Evolutionary conservation across 2,329 filamentous ascomycete genomes (phyloP).

Genomic region (Septoria linicola): DNA sequence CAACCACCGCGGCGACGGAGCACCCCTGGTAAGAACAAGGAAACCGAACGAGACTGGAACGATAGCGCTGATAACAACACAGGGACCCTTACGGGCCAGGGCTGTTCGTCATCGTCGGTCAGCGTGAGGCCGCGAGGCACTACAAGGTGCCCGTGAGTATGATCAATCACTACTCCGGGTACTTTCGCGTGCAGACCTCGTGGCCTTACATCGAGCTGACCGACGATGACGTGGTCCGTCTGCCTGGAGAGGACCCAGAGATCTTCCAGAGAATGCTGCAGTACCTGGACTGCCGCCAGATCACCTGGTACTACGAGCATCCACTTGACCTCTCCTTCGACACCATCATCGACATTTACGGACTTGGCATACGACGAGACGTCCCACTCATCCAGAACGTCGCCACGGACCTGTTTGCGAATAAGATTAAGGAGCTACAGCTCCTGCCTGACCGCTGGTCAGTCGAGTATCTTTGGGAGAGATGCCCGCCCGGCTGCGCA

Average conservation of each 20-base stretch:
- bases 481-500: conserved; percentile 5
- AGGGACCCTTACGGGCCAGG: conserved; percentile 13
- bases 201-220: not conserved
- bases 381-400: conserved; percentile 24
- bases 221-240: conserved; percentile 9
- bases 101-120: conserved; percentile 11
- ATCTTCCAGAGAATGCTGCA: conserved; percentile 15
- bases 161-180: conserved; percentile 12
- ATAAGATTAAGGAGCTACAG: conserved; percentile 13
- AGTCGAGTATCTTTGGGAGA: conserved; percentile 20
- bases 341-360: conserved; percentile 19
- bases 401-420: conserved; percentile 13
- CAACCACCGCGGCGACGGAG: conserved; percentile 8
- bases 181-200: conserved; percentile 12
- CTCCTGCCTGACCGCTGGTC: conserved; percentile 17
- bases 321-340: conserved; percentile 14
- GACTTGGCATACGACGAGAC: conserved; percentile 13
- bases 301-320: not conserved
- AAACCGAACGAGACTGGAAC: not conserved
- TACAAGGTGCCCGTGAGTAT: not conserved
- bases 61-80: not conserved
- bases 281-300: conserved; percentile 9
- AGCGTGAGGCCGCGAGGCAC: not conserved
- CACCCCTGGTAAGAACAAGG: conserved; percentile 2
- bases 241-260: conserved; percentile 16